phyloP scores from a whole-genome alignment of 768 basidiomycete genomes.

The Agaricus blazei region DNA sequence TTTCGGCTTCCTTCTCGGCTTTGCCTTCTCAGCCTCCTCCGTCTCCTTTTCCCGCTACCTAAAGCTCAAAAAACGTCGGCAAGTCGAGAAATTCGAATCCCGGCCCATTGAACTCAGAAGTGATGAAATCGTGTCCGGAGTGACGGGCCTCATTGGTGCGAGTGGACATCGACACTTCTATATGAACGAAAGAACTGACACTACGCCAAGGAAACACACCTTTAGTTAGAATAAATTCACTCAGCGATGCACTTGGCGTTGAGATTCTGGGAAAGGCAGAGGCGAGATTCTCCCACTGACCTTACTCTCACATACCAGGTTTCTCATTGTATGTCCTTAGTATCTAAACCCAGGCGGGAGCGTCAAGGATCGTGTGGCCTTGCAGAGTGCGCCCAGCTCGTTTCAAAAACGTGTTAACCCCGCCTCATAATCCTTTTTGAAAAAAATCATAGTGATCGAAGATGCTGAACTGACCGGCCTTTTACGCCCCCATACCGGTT shows the following conservation, averaged over 20 bases:
- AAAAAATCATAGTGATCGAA: slow-evolving; percentile 67
- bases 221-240: slow-evolving; percentile 81
- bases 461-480: slow-evolving; percentile 85
- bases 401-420: background rate
- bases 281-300: slow-evolving; percentile 34
- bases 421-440: background rate
- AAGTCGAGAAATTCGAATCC: slow-evolving; percentile 32
- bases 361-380: slow-evolving; percentile 95
- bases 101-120: slow-evolving; percentile 69
- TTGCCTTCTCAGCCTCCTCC: slow-evolving; percentile 70
- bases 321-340: slow-evolving; percentile 49
- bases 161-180: background rate
- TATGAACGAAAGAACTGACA: background rate
- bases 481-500: slow-evolving; percentile 81
- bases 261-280: slow-evolving; percentile 97
- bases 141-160: slow-evolving; percentile 80
- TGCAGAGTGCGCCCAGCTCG: slow-evolving; percentile 59
- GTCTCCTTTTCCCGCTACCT: slow-evolving; percentile 56
- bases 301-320: background rate
- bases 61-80: slow-evolving; percentile 43
- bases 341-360: slow-evolving; percentile 97
- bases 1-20: slow-evolving; percentile 58
- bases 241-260: slow-evolving; percentile 87
- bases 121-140: slow-evolving; percentile 76
- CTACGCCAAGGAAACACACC: slow-evolving; percentile 80